A percentile compares a stretch with the other conserved stretches of the same genome.
Conservation (phyloP, 306 rosid species). For the Glycine latifolia region DNA sequence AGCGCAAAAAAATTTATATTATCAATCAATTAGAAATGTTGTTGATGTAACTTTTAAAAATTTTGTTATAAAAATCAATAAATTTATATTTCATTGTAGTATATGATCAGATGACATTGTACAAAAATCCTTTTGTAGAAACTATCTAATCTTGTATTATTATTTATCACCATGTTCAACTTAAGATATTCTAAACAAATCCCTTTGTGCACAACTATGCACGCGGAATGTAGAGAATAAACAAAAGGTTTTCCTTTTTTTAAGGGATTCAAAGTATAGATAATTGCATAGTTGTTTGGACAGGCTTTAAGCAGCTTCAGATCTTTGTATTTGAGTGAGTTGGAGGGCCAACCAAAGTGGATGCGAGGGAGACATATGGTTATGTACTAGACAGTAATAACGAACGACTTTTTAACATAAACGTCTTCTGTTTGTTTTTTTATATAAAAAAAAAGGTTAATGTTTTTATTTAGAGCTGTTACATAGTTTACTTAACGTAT, state of each 20-base stretch:
- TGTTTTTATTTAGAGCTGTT: background rate
- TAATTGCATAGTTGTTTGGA: slow-evolving; percentile 42
- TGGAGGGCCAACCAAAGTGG: slow-evolving; percentile 42
- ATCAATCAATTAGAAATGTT: background rate
- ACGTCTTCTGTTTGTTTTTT: background rate
- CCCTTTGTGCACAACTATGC: slow-evolving; percentile 14
- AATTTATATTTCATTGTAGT: background rate
- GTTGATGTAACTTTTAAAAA: background rate
- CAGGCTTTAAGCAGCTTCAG: slow-evolving; percentile 44
- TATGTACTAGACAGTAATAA: slow-evolving; percentile 27
- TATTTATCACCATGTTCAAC: slow-evolving; percentile 2
- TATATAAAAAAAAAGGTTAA: background rate
- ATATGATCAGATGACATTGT: background rate
- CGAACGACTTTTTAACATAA: slow-evolving; percentile 24
- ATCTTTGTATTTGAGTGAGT: slow-evolving; percentile 24
- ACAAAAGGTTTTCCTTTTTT: slow-evolving; percentile 1
- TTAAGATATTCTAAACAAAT: background rate
- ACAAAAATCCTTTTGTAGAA: background rate
- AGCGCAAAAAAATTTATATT: background rate
- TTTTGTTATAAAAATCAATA: background rate
- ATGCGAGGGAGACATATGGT: background rate
- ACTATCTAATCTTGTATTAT: background rate
- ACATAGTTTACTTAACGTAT: background rate
- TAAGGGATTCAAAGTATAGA: slow-evolving; percentile 10
- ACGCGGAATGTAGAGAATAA: background rate